Percentiles rank a stretch among this genome's conserved stretches.
These are phyloP conservation scores for Isoetes taiwanensis DNA, from an alignment of 75 land plant genomes.

Conservation along the genomic window DNA sequence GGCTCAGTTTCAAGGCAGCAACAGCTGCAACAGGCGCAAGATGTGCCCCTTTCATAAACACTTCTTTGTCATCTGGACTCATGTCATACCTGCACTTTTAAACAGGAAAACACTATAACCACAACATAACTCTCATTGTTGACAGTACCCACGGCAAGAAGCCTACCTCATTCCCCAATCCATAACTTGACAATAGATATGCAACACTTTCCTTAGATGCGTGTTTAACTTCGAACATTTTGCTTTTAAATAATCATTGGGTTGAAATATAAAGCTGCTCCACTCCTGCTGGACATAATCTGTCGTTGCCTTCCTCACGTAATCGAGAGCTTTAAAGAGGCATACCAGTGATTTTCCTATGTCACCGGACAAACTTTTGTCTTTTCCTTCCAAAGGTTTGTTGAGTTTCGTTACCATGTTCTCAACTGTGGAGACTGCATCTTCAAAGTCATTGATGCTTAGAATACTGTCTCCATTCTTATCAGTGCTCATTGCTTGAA, in stretches of 20 bases:
- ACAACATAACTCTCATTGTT: no score
- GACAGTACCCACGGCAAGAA: no score
- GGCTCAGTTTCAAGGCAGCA: conserved; percentile 8
- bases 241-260: background rate
- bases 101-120: no score
- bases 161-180: no score
- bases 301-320: conserved; percentile 12
- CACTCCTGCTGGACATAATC: conserved; percentile 17
- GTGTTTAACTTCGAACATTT: no score
- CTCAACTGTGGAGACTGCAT: background rate
- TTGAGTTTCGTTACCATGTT: no score
- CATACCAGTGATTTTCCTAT: background rate
- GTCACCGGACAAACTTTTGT: background rate
- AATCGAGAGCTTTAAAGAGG: conserved; percentile 13
- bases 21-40: background rate
- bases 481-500: background rate
- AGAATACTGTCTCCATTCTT: background rate
- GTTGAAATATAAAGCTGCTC: conserved; percentile 13
- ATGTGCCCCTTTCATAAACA: background rate
- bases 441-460: background rate
- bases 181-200: no score
- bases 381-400: background rate
- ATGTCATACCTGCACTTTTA: no score
- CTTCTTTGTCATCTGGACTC: background rate
- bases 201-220: no score